Evolutionary conservation across 208 protist genomes (phyloP).

Genomic region (Wallacemonas sp.): DNA sequence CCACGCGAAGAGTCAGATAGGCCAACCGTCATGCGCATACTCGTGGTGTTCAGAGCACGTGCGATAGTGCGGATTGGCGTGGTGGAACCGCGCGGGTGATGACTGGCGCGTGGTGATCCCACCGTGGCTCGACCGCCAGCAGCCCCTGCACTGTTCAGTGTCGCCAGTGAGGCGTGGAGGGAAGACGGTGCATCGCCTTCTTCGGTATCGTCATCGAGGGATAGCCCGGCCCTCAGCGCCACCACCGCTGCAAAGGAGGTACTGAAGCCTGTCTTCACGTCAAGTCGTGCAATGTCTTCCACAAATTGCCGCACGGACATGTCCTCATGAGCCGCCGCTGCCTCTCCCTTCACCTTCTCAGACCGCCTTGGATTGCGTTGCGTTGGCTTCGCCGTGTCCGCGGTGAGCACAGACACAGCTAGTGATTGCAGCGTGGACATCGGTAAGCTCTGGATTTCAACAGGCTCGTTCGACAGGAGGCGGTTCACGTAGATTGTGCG

Average conservation of each 20-base stretch:
- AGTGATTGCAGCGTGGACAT: background rate
- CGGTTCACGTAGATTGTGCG: conserved; percentile 18
- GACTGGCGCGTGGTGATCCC: too few relatives aligned
- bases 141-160: too few relatives aligned
- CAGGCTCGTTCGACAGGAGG: conserved; percentile 16
- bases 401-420: background rate
- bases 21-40: background rate
- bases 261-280: conserved; percentile 5
- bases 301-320: background rate
- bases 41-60: background rate
- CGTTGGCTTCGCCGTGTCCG: background rate
- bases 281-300: conserved; percentile 1
- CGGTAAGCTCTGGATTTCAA: conserved; percentile 7
- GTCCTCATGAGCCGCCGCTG: background rate
- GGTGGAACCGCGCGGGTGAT: background rate
- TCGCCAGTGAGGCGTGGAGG: too few relatives aligned
- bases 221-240: background rate
- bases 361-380: too few relatives aligned
- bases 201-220: background rate
- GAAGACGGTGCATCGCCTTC: too few relatives aligned
- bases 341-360: too few relatives aligned
- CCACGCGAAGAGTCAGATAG: background rate
- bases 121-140: too few relatives aligned
- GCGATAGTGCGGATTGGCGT: background rate
- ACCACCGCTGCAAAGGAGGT: background rate